Base-by-base conservation (phyloP, 2,329 filamentous ascomycete species). In the Talaromyces albobiverticillius region DNA sequence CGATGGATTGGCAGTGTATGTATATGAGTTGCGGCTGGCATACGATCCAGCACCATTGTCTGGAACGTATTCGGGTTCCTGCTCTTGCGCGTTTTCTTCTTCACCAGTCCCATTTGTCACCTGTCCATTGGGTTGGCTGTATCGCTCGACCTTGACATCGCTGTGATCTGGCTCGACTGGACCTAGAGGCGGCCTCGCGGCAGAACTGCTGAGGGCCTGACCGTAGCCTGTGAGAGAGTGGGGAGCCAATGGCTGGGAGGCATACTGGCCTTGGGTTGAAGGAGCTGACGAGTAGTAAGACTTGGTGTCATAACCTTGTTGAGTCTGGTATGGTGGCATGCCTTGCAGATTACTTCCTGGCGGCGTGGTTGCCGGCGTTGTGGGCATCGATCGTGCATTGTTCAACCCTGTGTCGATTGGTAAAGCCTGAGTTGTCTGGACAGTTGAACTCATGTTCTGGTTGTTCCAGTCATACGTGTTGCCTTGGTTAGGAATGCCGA, bases 291-390 rank as follows among this genome's bases (percentile, higher is more conserved):
- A 89, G 70, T 96, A 96, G 73, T 94, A 85, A 45, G 86, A 83
- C 57, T 93, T 85, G 9, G 88, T 82, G 66, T 95, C 90, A 65
- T 95, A 96, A 79, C 76, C 71, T 85, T 89, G 54, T 77, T 84
- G 62, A 75, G 82, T 59, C 49, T 85, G 87, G 69, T 96, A 96
- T 3, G 85, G 76, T 62, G 88, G 88, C 81, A 96, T 90, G 65
- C 82, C 86, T 62, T 90, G 88, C 58, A 95, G 80, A 25, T 82
- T 80, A 57, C 81, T 83, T 22, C 89, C 90, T 0, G 93, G 93
- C 11, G 93, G 92, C 0, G 93, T 95, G 5, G 90, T 93, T 23
- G 90, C 90, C 57, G 90, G 90, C n/a, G 90, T 95, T 9, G 88
- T 90, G 52, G 90, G 91, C 80, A 96, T 90, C 59, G 90, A 95